A percentile compares a stretch with the other conserved stretches of the same genome.
Evolutionary conservation across 768 basidiomycete genomes (phyloP).

Genomic region (Termitomyces sp.): DNA sequence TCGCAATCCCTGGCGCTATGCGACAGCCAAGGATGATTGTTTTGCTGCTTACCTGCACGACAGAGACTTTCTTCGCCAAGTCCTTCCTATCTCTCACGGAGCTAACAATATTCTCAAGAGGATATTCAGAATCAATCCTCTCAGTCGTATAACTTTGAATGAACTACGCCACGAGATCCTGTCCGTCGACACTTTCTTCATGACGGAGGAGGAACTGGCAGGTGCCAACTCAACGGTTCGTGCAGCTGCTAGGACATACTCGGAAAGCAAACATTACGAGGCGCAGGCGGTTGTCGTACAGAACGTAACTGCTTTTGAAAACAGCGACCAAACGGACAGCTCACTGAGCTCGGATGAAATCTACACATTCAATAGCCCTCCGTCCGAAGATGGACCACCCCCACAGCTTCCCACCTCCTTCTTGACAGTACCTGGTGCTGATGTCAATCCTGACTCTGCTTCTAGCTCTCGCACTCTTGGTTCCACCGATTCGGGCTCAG

Average conservation of each 20-base stretch:
- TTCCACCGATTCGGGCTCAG: constrained; percentile 27
- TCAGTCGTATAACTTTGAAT: constrained; percentile 55
- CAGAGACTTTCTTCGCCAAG: constrained; percentile 57
- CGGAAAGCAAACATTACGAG: constrained; percentile 3
- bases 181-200: constrained; percentile 57
- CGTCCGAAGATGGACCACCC: constrained; percentile 22
- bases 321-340: constrained; percentile 12
- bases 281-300: constrained; percentile 1
- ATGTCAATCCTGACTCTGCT: constrained; percentile 6
- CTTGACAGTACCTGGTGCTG: constrained; percentile 12
- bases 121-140: constrained; percentile 68
- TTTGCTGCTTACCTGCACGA: constrained; percentile 64
- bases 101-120: constrained; percentile 65
- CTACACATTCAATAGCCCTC: constrained; percentile 33
- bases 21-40: constrained; percentile 61
- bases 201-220: constrained; percentile 44
- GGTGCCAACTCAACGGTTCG: constrained; percentile 23
- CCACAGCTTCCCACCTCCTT: constrained; percentile 1
- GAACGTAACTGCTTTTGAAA: not conserved
- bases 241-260: constrained; percentile 12
- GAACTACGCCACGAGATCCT: constrained; percentile 57
- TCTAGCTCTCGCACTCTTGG: constrained; percentile 16
- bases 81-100: constrained; percentile 69
- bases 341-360: constrained; percentile 31
- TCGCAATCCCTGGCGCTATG: constrained; percentile 75